Evolutionary conservation across 2,329 filamentous ascomycete species (phyloP).

Genomic region (Xylariaceae sp.): DNA sequence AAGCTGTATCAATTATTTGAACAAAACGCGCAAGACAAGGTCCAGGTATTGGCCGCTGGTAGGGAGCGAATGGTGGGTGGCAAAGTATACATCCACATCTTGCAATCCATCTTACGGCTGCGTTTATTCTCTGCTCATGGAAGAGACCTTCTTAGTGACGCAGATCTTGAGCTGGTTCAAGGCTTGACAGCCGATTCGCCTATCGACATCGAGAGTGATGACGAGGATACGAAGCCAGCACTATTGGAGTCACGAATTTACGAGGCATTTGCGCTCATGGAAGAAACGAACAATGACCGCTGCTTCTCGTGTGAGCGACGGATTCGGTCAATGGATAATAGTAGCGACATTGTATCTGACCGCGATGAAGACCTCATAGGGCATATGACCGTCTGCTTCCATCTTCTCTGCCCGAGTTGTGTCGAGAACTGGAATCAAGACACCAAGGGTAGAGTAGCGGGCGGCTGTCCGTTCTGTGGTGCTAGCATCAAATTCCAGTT

Average conservation of each 20-base stretch:
- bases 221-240: conserved; percentile 52
- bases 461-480: conserved; percentile 65
- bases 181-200: conserved; percentile 79
- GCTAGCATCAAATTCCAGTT: conserved; percentile 57
- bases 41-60: conserved; percentile 64
- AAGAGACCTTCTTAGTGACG: conserved; percentile 79
- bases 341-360: conserved; percentile 54
- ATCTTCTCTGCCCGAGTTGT: conserved; percentile 75
- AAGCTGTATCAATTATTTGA: conserved; percentile 80
- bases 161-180: conserved; percentile 74
- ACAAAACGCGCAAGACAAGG: conserved; percentile 71
- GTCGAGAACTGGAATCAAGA: conserved; percentile 55
- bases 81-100: conserved; percentile 86
- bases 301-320: conserved; percentile 67
- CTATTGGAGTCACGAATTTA: conserved; percentile 71
- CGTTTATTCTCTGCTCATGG: conserved; percentile 90
- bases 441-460: conserved; percentile 40
- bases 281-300: conserved; percentile 69
- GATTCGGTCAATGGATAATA: conserved; percentile 45
- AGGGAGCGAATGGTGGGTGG: conserved; percentile 67
- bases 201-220: conserved; percentile 82
- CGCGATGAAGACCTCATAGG: conserved; percentile 62
- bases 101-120: conserved; percentile 85
- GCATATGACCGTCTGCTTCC: conserved; percentile 80
- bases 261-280: conserved; percentile 78